Evolutionary conservation across 371 early-diverging fungal species (phyloP).

Genomic region (Encephalitozoon intestinalis): DNA sequence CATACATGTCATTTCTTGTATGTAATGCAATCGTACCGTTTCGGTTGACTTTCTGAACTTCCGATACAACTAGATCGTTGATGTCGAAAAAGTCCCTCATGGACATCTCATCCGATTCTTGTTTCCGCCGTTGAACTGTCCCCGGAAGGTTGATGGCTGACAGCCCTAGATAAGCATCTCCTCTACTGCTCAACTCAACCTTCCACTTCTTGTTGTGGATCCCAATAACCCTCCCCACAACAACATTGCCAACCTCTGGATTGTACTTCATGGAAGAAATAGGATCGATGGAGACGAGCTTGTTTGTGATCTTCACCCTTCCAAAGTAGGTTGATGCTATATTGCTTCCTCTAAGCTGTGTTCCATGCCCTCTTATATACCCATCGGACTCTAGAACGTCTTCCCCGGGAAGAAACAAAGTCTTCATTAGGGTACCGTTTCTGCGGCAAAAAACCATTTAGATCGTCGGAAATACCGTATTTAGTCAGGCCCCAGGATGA

Average conservation of each 20-base stretch:
- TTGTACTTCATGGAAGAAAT: conserved; percentile 67
- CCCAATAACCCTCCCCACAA: conserved; percentile 85
- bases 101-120: conserved; percentile 88
- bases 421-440: background rate
- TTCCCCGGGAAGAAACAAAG: conserved; percentile 55
- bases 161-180: conserved; percentile 76
- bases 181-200: conserved; percentile 78
- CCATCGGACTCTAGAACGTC: conserved; percentile 39
- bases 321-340: conserved; percentile 75
- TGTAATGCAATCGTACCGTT: conserved; percentile 82
- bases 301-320: conserved; percentile 80
- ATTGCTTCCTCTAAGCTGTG: conserved; percentile 65
- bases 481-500: conserved; percentile 24
- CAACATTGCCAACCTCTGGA: conserved; percentile 91
- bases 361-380: conserved; percentile 78
- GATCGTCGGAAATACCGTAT: background rate
- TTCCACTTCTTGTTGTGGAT: conserved; percentile 83
- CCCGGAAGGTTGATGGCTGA: conserved; percentile 90
- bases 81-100: conserved; percentile 88
- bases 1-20: conserved; percentile 84
- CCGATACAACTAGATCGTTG: conserved; percentile 87
- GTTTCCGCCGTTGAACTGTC: conserved; percentile 85
- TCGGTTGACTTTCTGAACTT: conserved; percentile 77
- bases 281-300: conserved; percentile 80
- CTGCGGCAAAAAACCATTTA: background rate